Base-by-base conservation (phyloP, 2,329 filamentous ascomycete genomes). In the Fusarium sp. region DNA sequence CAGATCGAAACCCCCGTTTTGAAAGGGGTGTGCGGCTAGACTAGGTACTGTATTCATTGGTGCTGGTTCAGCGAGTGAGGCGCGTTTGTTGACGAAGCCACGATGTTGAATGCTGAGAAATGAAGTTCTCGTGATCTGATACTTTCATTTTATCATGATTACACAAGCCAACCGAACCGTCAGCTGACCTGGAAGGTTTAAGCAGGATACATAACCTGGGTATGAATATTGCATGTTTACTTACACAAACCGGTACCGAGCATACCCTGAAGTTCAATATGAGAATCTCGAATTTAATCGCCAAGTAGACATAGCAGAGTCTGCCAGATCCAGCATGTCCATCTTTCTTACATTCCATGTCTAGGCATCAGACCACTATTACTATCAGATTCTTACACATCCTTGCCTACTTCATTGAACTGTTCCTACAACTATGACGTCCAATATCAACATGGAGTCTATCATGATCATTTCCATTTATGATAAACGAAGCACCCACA, bases 11-110 rank as follows among this genome's bases (percentile, higher is more conserved):
- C 18, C 62, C 58, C 56, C 38, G n/a, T 52, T 49, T 48, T 49
- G 18, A 20, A 43, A 43, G 34, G 64, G 65, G 70, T 20, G 70
- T 67, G 65, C 52, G 34, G 54, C 47, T 69, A 71, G 47, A 52
- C 48, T 51, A 32, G 30, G 18, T 10, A 44, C 57, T 29, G 13
- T 13, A 40, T 60, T 51, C 11, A 44, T 60, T 47, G 48, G 46
- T 41, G 38, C 40, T 48, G 49, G 51, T 53, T 53, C 40, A 29
- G 46, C 55, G 25, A 40, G 24, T 67, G 67, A 69, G 52, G 67
- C 56, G 54, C 44, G 24, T 38, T 43, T 54, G 45, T 56, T 51
- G 38, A 56, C 45, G 48, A 55, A 61, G 49, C 57, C 48, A 58
- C 48, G 66, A 62, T 71, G 58, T 51, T 69, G 18, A 41, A 52